These are phyloP conservation scores for Xerocomus spinulosus DNA, from an alignment of 768 basidiomycete genomes.

Conservation along the genomic window DNA sequence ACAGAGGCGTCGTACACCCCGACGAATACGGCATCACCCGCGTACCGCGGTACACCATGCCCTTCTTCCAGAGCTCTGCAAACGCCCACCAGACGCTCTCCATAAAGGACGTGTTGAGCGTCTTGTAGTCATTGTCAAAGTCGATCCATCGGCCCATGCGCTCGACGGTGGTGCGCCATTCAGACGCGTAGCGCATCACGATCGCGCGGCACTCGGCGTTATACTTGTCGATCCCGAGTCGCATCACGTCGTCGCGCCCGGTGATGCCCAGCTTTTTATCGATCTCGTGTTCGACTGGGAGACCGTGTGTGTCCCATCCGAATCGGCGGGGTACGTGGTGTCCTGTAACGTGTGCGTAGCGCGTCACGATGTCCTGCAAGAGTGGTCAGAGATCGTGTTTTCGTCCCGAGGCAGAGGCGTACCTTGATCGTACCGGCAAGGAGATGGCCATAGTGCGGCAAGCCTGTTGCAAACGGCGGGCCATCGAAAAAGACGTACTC, in stretches of 20 bases:
- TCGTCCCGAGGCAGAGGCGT: constrained; percentile 14
- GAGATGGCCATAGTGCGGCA: constrained; percentile 94
- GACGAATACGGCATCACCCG: constrained; percentile 98
- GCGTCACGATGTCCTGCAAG: constrained; percentile 91
- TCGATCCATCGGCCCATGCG: constrained; percentile 99
- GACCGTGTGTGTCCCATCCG: constrained; percentile 98
- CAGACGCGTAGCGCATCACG: constrained; percentile 93
- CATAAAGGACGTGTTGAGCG: constrained; percentile 90
- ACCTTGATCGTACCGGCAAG: constrained; percentile 94
- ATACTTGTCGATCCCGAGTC: constrained; percentile 95
- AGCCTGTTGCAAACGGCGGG: constrained; percentile 93
- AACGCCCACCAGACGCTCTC: constrained; percentile 99
- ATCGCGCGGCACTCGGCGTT: constrained; percentile 95
- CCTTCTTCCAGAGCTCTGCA: constrained; percentile 86
- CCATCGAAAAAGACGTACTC: constrained; percentile 96
- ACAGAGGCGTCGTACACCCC: constrained; percentile 91
- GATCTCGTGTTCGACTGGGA: constrained; percentile 99
- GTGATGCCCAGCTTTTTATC: constrained; percentile 94
- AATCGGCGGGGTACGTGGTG: constrained; percentile 91
- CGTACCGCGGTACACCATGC: constrained; percentile 87
- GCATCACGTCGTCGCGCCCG: constrained; percentile 87
- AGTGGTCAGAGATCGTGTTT: neutral
- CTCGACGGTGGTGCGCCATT: constrained; percentile 94
- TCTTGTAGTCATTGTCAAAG: constrained; percentile 99
- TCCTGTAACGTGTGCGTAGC: constrained; percentile 91